These are phyloP conservation scores for Phytophthora macrochlamydospora DNA, from an alignment of 352 stramenopile genomes.

Conservation along the genomic window DNA sequence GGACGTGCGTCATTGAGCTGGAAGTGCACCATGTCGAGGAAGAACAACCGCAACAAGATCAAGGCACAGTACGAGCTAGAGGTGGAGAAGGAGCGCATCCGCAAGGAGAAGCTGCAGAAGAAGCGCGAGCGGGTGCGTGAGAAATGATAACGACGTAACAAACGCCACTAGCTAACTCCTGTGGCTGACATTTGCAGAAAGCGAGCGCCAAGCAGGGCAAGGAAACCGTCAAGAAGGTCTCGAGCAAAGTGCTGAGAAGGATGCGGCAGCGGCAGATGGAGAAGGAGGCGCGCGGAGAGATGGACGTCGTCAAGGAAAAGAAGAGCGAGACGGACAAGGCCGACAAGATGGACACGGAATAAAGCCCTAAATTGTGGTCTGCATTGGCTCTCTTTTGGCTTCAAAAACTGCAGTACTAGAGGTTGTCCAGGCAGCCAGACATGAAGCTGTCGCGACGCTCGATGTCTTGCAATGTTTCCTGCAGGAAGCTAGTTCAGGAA, in stretches of 20 bases:
- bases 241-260: conserved; percentile 69
- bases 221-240: conserved; percentile 77
- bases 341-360: conserved; percentile 68
- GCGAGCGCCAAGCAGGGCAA: conserved; percentile 48
- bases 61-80: conserved; percentile 84
- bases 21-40: conserved; percentile 59
- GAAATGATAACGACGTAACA: no score
- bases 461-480: conserved; percentile 78
- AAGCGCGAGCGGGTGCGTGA: conserved; percentile 66
- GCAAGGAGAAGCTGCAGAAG: conserved; percentile 76
- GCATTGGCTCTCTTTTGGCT: background rate
- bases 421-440: conserved; percentile 67
- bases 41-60: conserved; percentile 83
- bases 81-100: conserved; percentile 71
- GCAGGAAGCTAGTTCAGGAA: background rate
- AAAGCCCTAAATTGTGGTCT: conserved; percentile 8
- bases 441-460: conserved; percentile 68
- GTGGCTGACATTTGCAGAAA: conserved; percentile 39
- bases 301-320: conserved; percentile 32
- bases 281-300: conserved; percentile 52
- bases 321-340: conserved; percentile 37
- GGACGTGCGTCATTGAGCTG: background rate
- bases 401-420: conserved; percentile 37
- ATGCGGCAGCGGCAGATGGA: conserved; percentile 68
- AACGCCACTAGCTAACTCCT: background rate